These are phyloP conservation scores for Pezicula carpinea DNA, from an alignment of 2,329 filamentous ascomycete species.

Conservation along the genomic window DNA sequence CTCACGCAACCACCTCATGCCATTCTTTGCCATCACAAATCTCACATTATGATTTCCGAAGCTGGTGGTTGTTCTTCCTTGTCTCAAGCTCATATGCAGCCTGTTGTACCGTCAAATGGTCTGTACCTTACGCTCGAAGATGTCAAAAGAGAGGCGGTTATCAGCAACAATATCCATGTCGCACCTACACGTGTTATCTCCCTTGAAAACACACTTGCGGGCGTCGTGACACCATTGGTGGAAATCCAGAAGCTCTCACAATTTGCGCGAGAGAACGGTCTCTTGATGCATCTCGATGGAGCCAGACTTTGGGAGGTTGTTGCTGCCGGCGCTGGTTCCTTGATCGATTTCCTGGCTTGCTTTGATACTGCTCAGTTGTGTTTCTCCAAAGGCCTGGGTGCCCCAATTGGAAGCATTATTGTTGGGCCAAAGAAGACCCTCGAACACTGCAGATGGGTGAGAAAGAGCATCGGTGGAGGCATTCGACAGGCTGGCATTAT, in stretches of 20 bases:
- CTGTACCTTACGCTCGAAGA: conserved; percentile 58
- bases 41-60: conserved; percentile 70
- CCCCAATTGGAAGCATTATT: conserved; percentile 73
- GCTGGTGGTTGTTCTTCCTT: conserved; percentile 62
- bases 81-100: conserved; percentile 64
- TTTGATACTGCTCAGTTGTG: conserved; percentile 75
- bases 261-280: conserved; percentile 60
- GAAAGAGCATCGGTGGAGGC: conserved; percentile 78
- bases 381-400: conserved; percentile 78
- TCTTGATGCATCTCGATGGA: conserved; percentile 74
- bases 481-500: conserved; percentile 73
- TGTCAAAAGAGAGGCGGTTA: conserved; percentile 57
- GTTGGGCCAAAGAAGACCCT: conserved; percentile 52
- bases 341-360: conserved; percentile 61
- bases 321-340: conserved; percentile 59
- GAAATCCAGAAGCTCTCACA: conserved; percentile 65
- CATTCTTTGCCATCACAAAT: conserved; percentile 72
- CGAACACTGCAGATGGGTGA: conserved; percentile 66
- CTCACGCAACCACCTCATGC: conserved; percentile 75
- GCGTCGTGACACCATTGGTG: conserved; percentile 69
- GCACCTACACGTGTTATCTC: conserved; percentile 79
- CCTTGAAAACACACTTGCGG: conserved; percentile 81
- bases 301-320: conserved; percentile 80
- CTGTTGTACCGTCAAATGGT: conserved; percentile 65
- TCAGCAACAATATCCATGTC: conserved; percentile 67